These are phyloP conservation scores for Diophrys sp. DNA, from an alignment of 73 alveolate species.

Conservation along the genomic window DNA sequence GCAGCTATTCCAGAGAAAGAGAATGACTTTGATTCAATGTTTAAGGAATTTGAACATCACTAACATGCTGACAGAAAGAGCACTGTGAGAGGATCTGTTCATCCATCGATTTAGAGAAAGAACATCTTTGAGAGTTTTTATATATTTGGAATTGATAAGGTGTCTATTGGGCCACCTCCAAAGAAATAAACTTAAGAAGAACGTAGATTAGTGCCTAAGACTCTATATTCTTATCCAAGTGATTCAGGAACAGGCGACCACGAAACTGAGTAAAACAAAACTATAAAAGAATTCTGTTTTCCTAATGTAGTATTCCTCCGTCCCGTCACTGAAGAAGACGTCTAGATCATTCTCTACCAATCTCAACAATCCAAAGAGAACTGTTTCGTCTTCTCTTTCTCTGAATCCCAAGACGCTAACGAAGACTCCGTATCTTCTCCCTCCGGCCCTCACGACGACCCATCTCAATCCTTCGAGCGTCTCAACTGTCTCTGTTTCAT, in stretches of 20 bases:
- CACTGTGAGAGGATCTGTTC: not conserved
- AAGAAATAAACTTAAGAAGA: not conserved
- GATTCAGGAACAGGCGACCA: not conserved
- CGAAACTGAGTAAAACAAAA: not conserved
- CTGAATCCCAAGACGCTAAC: no score
- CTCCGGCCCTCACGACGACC: no score
- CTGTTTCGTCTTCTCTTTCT: not conserved
- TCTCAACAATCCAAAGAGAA: not conserved
- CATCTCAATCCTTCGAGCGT: not conserved
- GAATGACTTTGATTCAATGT: no score
- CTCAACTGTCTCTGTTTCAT: not conserved
- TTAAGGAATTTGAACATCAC: no score
- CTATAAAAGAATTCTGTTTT: not conserved
- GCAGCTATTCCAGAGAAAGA: no score
- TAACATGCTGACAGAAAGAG: not conserved
- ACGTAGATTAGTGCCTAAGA: not conserved
- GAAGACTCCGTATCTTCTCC: no score
- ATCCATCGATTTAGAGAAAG: not conserved
- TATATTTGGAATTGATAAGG: not conserved
- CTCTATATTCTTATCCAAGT: not conserved
- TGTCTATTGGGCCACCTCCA: not conserved
- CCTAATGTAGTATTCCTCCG: not conserved
- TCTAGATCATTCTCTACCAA: not conserved
- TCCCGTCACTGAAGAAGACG: not conserved
- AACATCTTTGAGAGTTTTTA: not conserved